Evolutionary conservation across 495 filamentous ascomycete species (phyloP).

Genomic region (Cetradonia linearis): DNA sequence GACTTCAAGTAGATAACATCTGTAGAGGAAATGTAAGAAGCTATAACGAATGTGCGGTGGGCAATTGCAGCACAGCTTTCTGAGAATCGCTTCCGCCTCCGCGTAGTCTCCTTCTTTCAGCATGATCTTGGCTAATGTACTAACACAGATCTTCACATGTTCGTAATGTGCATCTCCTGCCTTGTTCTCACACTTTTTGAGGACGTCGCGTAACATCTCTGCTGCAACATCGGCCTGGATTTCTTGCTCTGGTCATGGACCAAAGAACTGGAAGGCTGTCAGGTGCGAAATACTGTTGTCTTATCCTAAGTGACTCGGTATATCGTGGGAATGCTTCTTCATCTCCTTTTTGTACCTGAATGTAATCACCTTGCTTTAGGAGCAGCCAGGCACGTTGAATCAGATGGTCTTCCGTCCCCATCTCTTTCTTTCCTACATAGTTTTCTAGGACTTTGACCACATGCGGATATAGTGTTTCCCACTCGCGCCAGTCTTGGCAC

Average conservation of each 20-base stretch:
- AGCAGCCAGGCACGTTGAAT: not conserved
- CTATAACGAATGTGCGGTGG: not conserved
- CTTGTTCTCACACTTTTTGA: not conserved
- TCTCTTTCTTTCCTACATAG: not conserved
- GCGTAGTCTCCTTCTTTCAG: not conserved
- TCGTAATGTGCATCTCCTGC: not conserved
- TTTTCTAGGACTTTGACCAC: not conserved
- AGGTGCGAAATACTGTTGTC: not conserved
- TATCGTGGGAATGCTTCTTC: not conserved
- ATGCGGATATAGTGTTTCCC: not conserved
- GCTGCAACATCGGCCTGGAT: not conserved
- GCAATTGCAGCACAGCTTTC: not conserved
- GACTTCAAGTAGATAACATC: not conserved
- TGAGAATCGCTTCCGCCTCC: not conserved
- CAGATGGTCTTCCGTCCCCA: not conserved
- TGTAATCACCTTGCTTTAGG: not conserved
- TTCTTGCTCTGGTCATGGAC: not conserved
- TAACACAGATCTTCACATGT: not conserved
- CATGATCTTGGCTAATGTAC: not conserved
- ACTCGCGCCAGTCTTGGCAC: not conserved
- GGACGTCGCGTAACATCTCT: not conserved
- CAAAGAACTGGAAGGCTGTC: not conserved
- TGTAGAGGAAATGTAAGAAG: not conserved
- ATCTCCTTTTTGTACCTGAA: not conserved
- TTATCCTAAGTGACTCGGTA: not conserved